Evolutionary conservation across 306 rosid genomes (phyloP).

Genomic region (Ceratonia siliqua): DNA sequence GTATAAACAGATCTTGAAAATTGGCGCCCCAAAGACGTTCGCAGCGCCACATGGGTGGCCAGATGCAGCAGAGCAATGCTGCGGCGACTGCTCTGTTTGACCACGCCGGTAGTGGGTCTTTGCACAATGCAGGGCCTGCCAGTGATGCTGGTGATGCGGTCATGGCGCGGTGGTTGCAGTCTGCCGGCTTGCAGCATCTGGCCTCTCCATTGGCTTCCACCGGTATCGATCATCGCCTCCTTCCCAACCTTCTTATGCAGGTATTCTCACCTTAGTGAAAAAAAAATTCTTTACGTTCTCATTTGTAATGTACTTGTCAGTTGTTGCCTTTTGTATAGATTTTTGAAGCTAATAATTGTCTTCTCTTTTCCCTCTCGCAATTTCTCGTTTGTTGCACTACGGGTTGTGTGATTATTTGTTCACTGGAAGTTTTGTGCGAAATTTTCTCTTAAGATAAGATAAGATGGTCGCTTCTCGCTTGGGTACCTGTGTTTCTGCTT

Average conservation of each 20-base stretch:
- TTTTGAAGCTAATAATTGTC: too few species aligned
- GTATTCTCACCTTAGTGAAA: constrained; percentile 35
- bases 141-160: constrained; percentile 94
- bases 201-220: constrained; percentile 92
- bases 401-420: neutral
- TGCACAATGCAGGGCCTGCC: constrained; percentile 67
- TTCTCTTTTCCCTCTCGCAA: neutral
- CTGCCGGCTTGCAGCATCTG: constrained; percentile 99
- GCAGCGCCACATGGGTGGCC: constrained; percentile 99
- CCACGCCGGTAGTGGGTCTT: constrained; percentile 57
- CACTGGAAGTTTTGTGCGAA: neutral
- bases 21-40: constrained; percentile 99
- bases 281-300: neutral
- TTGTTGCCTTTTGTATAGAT: neutral
- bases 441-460: neutral
- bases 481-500: neutral
- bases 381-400: neutral
- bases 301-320: neutral
- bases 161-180: constrained; percentile 99
- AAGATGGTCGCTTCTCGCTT: neutral
- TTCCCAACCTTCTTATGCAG: constrained; percentile 94
- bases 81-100: constrained; percentile 77
- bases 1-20: constrained; percentile 81
- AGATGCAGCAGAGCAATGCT: constrained; percentile 98
- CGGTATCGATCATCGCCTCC: constrained; percentile 79